Conservation (phyloP, 2,329 filamentous ascomycete species). For the Colletotrichum liriopes region DNA sequence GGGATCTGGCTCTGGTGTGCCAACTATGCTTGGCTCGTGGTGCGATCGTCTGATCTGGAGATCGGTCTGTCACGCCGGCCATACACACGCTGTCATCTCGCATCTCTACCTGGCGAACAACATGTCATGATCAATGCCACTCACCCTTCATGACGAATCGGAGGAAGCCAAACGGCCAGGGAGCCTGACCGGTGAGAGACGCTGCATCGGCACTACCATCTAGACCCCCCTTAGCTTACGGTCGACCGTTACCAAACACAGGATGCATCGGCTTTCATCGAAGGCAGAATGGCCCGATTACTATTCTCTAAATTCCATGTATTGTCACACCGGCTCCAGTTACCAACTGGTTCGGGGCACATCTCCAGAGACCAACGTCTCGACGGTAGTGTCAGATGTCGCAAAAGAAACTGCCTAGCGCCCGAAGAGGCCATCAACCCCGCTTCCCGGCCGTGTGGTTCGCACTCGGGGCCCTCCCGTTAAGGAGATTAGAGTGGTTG, state of each 20-base stretch:
- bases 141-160: slow-evolving; percentile 22
- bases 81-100: slow-evolving; percentile 38
- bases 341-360: slow-evolving; percentile 14
- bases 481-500: slow-evolving; percentile 27
- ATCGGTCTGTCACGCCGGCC: slow-evolving; percentile 42
- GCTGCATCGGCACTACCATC: slow-evolving; percentile 30
- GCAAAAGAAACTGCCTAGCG: slow-evolving; percentile 36
- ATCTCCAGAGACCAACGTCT: slow-evolving; percentile 25
- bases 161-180: slow-evolving; percentile 6
- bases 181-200: slow-evolving; percentile 27
- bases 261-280: slow-evolving; percentile 4
- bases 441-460: slow-evolving; percentile 39
- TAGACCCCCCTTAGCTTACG: slow-evolving; percentile 1
- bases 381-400: slow-evolving; percentile 26
- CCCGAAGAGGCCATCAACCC: slow-evolving; percentile 33
- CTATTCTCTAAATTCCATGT: background rate
- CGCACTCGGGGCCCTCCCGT: slow-evolving; percentile 15
- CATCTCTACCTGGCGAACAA: slow-evolving; percentile 26
- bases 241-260: slow-evolving; percentile 17
- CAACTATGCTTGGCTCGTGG: slow-evolving; percentile 34
- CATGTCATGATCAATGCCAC: slow-evolving; percentile 17
- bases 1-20: slow-evolving; percentile 37
- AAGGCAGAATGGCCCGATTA: slow-evolving; percentile 12
- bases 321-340: slow-evolving; percentile 12
- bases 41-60: slow-evolving; percentile 45